A percentile compares a stretch with the other conserved stretches of the same genome.
Conservation (phyloP, 140 eudicot genomes). For the Bidens hawaiensis region DNA sequence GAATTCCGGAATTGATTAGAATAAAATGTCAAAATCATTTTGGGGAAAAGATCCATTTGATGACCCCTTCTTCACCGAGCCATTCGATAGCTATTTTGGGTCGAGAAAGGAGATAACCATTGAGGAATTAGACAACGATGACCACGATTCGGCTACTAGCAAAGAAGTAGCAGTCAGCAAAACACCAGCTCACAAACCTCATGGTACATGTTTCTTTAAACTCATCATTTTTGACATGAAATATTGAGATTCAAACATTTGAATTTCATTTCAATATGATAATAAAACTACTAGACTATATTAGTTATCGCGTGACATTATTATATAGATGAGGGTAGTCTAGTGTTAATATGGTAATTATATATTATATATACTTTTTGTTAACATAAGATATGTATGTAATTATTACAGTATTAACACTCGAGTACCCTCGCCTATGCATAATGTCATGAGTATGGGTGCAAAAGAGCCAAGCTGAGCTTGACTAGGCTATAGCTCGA, state of each 20-base stretch:
- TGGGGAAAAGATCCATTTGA: conserved; percentile 62
- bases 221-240: background rate
- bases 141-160: conserved; percentile 24
- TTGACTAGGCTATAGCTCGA: no score
- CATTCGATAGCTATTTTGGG: conserved; percentile 26
- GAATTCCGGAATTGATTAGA: background rate
- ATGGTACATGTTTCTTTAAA: conserved; percentile 17
- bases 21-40: conserved; percentile 39
- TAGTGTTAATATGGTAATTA: no score
- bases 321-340: no score
- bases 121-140: conserved; percentile 56
- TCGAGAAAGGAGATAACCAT: conserved; percentile 43
- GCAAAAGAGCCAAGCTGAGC: no score
- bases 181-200: conserved; percentile 20
- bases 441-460: no score
- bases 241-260: background rate
- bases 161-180: conserved; percentile 33
- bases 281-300: no score
- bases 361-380: no score
- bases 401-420: no score
- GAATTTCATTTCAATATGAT: background rate
- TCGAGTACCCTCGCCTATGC: no score
- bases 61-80: conserved; percentile 56
- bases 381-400: no score
- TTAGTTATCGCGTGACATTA: no score